phyloP scores from a whole-genome alignment of 1,284 basidiomycete species.

The Cutaneotrichosporon daszewskae region DNA sequence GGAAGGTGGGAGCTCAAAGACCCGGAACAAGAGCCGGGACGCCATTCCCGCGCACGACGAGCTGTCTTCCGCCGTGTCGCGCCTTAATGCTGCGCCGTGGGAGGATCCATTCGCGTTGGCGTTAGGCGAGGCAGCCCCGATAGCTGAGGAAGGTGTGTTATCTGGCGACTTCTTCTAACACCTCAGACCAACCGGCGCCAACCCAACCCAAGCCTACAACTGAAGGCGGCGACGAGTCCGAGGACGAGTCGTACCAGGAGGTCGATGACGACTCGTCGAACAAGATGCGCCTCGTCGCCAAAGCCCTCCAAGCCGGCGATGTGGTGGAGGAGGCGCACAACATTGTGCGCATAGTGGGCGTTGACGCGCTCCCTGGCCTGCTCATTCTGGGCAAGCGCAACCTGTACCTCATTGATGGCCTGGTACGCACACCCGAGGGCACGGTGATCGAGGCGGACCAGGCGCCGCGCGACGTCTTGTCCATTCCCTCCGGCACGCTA shows the following conservation, averaged over 20 bases:
- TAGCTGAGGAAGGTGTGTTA: conserved; percentile 52
- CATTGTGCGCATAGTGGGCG: conserved; percentile 75
- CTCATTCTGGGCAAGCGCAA: conserved; percentile 79
- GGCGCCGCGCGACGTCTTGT: conserved; percentile 73
- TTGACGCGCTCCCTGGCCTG: conserved; percentile 75
- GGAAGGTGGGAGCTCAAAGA: conserved; percentile 3
- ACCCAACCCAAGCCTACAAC: background rate
- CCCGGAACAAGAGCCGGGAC: conserved; percentile 50
- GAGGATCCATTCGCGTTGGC: conserved; percentile 70
- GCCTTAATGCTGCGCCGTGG: conserved; percentile 68
- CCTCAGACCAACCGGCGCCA: background rate
- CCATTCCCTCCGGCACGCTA: conserved; percentile 71
- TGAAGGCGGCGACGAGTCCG: conserved; percentile 4
- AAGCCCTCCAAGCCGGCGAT: conserved; percentile 72
- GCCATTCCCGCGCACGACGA: conserved; percentile 57
- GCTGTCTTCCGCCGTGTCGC: conserved; percentile 57
- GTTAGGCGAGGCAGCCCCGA: conserved; percentile 57
- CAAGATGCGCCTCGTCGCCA: conserved; percentile 55
- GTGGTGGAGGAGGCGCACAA: conserved; percentile 78
- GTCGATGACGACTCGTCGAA: conserved; percentile 55
- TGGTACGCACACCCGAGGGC: conserved; percentile 80
- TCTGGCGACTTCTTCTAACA: background rate
- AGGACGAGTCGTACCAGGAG: conserved; percentile 29
- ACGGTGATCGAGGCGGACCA: conserved; percentile 85
- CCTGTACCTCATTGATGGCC: conserved; percentile 84